Conservation (phyloP, 176 grass and related monocot species). For the Aegilops tauschii region DNA sequence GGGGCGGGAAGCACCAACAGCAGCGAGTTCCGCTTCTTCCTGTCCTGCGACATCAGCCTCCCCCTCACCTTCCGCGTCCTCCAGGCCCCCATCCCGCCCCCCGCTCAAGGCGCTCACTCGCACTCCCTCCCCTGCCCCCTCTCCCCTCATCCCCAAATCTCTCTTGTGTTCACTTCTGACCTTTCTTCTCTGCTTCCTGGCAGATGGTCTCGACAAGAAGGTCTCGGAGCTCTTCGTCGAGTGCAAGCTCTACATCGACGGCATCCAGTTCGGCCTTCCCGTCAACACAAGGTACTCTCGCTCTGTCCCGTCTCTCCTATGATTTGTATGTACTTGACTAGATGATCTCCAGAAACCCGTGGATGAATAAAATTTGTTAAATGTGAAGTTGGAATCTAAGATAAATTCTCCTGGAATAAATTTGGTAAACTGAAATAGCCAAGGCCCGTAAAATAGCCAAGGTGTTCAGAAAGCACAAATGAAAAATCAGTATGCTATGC, state of each 20-base stretch:
- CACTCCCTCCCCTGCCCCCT: not conserved
- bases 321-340: not conserved
- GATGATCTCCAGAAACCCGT: not conserved
- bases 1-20: not conserved
- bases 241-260: conserved; percentile 72
- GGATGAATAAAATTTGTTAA: not conserved
- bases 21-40: conserved; percentile 74
- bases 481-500: too few species aligned
- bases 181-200: not conserved
- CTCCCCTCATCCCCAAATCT: not conserved
- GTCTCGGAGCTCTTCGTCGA: conserved; percentile 74
- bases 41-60: conserved; percentile 90
- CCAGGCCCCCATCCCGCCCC: conserved; percentile 5
- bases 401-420: too few species aligned
- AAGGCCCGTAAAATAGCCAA: too few species aligned
- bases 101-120: not conserved
- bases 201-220: not conserved
- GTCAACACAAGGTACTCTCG: conserved; percentile 56
- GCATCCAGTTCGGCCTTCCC: conserved; percentile 65
- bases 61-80: conserved; percentile 71
- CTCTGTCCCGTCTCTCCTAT: not conserved
- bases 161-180: not conserved
- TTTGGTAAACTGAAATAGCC: not conserved
- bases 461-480: too few species aligned
- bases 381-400: not conserved